Evolutionary conservation across 176 grass and related monocot species (phyloP).

Genomic region (Phyllostachys edulis): DNA sequence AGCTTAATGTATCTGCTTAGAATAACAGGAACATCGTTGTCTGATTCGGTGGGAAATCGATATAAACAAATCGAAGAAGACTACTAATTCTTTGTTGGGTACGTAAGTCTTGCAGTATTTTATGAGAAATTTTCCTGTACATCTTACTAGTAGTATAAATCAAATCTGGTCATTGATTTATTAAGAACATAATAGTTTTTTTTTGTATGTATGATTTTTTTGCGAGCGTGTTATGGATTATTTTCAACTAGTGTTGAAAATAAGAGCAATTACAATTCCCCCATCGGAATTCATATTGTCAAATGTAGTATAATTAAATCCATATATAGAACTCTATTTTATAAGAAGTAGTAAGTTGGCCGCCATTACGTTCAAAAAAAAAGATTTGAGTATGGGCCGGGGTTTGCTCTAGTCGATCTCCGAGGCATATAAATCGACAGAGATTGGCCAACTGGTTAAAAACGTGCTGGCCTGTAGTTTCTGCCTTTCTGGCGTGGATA

Average conservation of each 20-base stretch:
- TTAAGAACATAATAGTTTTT: too few species aligned
- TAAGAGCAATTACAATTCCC: too few species aligned
- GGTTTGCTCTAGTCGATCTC: background rate
- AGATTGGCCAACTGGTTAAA: background rate
- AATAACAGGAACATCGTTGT: background rate
- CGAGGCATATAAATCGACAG: background rate
- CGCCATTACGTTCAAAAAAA: background rate
- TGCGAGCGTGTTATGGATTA: too few species aligned
- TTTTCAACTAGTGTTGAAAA: too few species aligned
- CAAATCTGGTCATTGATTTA: too few species aligned
- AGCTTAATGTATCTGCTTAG: background rate
- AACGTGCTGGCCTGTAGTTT: constrained; percentile 12
- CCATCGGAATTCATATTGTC: too few species aligned
- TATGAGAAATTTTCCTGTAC: too few species aligned
- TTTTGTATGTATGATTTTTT: too few species aligned
- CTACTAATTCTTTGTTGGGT: background rate
- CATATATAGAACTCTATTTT: too few species aligned
- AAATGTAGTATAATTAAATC: too few species aligned
- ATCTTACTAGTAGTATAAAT: too few species aligned
- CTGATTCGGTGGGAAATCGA: background rate
- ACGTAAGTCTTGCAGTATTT: background rate
- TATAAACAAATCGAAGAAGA: background rate
- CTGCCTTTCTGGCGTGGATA: background rate
- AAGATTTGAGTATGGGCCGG: background rate
- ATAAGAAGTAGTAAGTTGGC: background rate